Percentiles rank a stretch among this genome's conserved stretches.
Evolutionary conservation across 78 protist species (phyloP).

Genomic region (Emiliania huxleyi): DNA sequence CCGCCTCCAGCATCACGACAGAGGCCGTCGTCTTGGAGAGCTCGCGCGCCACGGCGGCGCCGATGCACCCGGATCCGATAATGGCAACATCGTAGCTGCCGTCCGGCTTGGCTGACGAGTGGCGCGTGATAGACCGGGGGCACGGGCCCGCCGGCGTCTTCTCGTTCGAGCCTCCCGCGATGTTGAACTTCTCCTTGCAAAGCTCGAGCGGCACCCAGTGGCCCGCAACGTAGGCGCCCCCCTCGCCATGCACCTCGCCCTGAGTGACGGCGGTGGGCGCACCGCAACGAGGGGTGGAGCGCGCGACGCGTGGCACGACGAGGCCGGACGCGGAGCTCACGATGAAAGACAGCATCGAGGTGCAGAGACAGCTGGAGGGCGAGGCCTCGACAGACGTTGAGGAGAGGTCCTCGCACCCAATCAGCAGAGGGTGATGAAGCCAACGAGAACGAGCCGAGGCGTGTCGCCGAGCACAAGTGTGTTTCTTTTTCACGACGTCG

Average conservation of each 20-base stretch:
- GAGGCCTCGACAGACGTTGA: too few species aligned
- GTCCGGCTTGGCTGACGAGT: constrained; percentile 14
- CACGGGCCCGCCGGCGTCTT: background rate
- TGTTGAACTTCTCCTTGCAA: background rate
- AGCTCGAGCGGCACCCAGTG: background rate
- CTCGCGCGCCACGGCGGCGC: constrained; percentile 18
- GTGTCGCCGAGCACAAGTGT: too few species aligned
- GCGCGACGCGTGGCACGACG: too few species aligned
- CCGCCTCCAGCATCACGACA: constrained; percentile 40
- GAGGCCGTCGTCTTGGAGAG: background rate
- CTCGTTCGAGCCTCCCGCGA: background rate
- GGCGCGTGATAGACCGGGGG: background rate
- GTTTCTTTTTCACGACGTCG: too few species aligned
- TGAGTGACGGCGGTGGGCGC: background rate
- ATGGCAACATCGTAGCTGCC: background rate
- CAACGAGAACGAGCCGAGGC: too few species aligned
- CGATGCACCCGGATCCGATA: constrained; percentile 24
- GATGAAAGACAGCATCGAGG: too few species aligned
- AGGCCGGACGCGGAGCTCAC: too few species aligned
- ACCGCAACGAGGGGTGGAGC: too few species aligned
- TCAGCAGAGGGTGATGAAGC: too few species aligned
- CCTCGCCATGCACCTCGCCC: constrained; percentile 20
- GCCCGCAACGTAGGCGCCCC: background rate
- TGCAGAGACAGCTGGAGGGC: too few species aligned
- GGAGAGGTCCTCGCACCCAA: too few species aligned